Percentiles rank a stretch among this genome's conserved stretches.
phyloP scores from a whole-genome alignment of 2,329 filamentous ascomycete genomes.

The Aphanoascus verrucosus region DNA sequence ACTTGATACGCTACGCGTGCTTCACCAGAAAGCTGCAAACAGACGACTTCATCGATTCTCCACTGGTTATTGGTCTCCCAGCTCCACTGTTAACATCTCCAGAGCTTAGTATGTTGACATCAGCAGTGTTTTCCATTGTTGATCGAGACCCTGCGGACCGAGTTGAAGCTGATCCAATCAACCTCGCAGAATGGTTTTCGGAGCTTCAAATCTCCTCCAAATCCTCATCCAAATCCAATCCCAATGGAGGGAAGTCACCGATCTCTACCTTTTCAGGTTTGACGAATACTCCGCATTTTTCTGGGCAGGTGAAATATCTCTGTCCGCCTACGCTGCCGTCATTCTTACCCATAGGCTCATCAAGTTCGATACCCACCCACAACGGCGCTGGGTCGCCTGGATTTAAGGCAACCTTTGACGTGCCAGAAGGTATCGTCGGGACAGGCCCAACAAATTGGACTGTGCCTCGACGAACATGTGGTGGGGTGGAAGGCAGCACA shows the following conservation, averaged over 20 bases:
- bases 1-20: too few relatives aligned
- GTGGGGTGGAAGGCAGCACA: conserved; percentile 33
- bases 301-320: conserved; percentile 47
- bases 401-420: conserved; percentile 14
- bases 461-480: conserved; percentile 35
- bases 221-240: conserved; percentile 42
- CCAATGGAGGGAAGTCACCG: conserved; percentile 47
- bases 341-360: conserved; percentile 57
- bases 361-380: conserved; percentile 51
- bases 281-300: conserved; percentile 49
- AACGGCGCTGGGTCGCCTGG: conserved; percentile 22
- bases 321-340: conserved; percentile 44
- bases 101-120: too few relatives aligned
- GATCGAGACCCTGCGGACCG: too few relatives aligned
- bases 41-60: too few relatives aligned
- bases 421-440: conserved; percentile 28
- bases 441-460: conserved; percentile 35
- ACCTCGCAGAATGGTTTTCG: neutral
- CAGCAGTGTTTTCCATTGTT: too few relatives aligned
- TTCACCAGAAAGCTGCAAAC: too few relatives aligned
- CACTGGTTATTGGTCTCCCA: too few relatives aligned
- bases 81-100: too few relatives aligned
- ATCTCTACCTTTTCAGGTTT: conserved; percentile 52
- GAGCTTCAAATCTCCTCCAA: conserved; percentile 43
- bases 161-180: too few relatives aligned